A percentile compares a stretch with the other conserved stretches of the same genome.
phyloP scores from a whole-genome alignment of 208 protist species.

The Sergeia podlipaevii region DNA sequence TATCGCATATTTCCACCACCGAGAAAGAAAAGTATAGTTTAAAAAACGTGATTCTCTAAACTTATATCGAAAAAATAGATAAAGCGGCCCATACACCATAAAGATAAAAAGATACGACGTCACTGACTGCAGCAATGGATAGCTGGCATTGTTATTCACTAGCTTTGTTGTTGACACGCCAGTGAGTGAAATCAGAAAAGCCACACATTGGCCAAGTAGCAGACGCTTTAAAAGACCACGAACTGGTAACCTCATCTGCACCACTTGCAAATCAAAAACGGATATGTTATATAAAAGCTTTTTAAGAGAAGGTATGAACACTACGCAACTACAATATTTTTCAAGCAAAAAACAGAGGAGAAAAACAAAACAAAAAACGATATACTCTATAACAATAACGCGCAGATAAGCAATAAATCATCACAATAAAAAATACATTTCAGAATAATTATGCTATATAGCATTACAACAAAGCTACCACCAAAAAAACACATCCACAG shows the following conservation, averaged over 20 bases:
- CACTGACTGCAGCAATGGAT: slow-evolving; percentile 80
- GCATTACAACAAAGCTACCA: not conserved
- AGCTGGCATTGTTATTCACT: slow-evolving; percentile 78
- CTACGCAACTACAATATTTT: too few relatives aligned
- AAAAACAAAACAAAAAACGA: not conserved
- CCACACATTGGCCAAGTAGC: slow-evolving; percentile 74
- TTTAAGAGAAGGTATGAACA: too few relatives aligned
- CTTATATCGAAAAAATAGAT: slow-evolving; percentile 40
- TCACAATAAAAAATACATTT: slow-evolving; percentile 7
- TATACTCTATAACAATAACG: not conserved
- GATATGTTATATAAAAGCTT: too few relatives aligned
- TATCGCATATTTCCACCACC: slow-evolving; percentile 85
- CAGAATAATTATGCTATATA: not conserved
- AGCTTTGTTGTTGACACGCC: slow-evolving; percentile 83
- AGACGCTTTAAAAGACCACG: slow-evolving; percentile 50
- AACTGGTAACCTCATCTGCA: too few relatives aligned
- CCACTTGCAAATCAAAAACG: slow-evolving; percentile 10
- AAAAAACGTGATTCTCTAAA: slow-evolving; percentile 27
- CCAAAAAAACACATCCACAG: too few relatives aligned
- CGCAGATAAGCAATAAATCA: slow-evolving; percentile 3
- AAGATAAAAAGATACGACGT: slow-evolving; percentile 77
- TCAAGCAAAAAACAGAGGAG: not conserved
- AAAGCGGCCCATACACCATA: slow-evolving; percentile 52
- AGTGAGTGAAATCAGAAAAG: slow-evolving; percentile 84
- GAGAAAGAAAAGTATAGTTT: slow-evolving; percentile 55